Percentiles rank a stretch among this genome's conserved stretches.
phyloP scores from a whole-genome alignment of 2,329 filamentous ascomycete species.

The Sphaerulina musiva region DNA sequence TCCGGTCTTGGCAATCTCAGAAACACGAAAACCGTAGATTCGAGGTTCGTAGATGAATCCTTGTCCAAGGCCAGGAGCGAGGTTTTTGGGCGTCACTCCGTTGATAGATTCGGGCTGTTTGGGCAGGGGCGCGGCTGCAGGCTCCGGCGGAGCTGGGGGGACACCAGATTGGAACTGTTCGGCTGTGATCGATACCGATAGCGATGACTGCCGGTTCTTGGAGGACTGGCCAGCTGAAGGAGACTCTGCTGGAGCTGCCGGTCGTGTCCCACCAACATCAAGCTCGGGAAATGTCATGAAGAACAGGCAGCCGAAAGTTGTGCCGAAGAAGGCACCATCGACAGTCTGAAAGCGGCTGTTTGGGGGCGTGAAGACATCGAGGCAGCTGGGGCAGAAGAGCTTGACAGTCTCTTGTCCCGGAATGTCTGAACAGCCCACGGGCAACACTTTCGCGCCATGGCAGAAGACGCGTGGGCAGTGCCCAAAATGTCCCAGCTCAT shows the following conservation, averaged over 20 bases:
- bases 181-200: slow-evolving; percentile 30
- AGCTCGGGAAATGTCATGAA: slow-evolving; percentile 98
- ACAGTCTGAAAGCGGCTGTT: slow-evolving; percentile 97
- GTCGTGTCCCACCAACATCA: slow-evolving; percentile 54
- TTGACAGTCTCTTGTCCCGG: slow-evolving; percentile 97
- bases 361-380: slow-evolving; percentile 94
- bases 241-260: slow-evolving; percentile 12
- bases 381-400: slow-evolving; percentile 91
- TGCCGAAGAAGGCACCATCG: slow-evolving; percentile 95
- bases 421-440: slow-evolving; percentile 88
- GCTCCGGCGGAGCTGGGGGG: slow-evolving; percentile 11
- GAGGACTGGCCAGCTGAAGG: slow-evolving; percentile 13
- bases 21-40: slow-evolving; percentile 95
- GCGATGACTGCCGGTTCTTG: slow-evolving; percentile 25
- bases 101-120: slow-evolving; percentile 60
- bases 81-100: slow-evolving; percentile 77
- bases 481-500: slow-evolving; percentile 93
- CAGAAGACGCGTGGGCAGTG: slow-evolving; percentile 92
- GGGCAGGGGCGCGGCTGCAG: slow-evolving; percentile 22
- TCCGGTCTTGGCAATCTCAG: slow-evolving; percentile 79
- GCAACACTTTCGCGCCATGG: slow-evolving; percentile 80
- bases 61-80: slow-evolving; percentile 76
- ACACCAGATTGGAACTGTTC: slow-evolving; percentile 29
- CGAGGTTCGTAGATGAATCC: slow-evolving; percentile 86
- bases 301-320: slow-evolving; percentile 93